Base-by-base conservation (phyloP, 2,329 filamentous ascomycete species). In the Madurella fahalii region DNA sequence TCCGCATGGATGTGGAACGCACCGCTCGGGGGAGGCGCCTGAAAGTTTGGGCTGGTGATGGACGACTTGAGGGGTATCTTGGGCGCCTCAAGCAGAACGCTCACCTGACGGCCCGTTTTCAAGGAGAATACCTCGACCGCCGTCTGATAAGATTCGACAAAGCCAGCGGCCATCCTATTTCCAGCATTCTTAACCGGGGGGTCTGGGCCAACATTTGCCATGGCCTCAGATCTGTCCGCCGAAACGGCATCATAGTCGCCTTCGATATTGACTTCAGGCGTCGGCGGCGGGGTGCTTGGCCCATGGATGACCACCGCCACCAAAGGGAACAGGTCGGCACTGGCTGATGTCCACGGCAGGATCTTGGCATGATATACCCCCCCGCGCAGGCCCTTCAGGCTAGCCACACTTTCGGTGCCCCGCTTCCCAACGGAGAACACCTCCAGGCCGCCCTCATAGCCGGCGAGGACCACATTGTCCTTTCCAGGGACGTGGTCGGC, bases 101-200 rank as follows among this genome's bases (percentile, higher is more conserved):
- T 81, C 52, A 96, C 72, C 52, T 83, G 81, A 58, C 82, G 79
- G 63, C 85, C 85, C n/a, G 85, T 89, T 62, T 82, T 84, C 56
- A 97, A 74, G 1, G 92, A 96, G 70, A 93, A 95, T 0, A 97
- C 76, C 63, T 96, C 90, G 5, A 96, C 90, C 0, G 87, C 86
- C 0, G 92, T 96, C 70, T 95, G 91, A 65, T 93, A 95, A 45
- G 79, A 78, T 47, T 82, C 80, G 55, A 85, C 72, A 30, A 59
- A 61, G 2, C 50, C 69, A 63, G 53, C 64, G 63, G 44, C 63
- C 66, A 43, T 70, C 72, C 60, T 72, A 70, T 60, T 69, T 74
- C 40, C 71, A 65, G 52, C 67, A 18, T 58, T 61, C 32, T 60
- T 63, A 9, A 61, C 53, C 17, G 59, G 56, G 9, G 61, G 47